Conservation (phyloP, 306 rosid genomes). For the Parietaria judaica region DNA sequence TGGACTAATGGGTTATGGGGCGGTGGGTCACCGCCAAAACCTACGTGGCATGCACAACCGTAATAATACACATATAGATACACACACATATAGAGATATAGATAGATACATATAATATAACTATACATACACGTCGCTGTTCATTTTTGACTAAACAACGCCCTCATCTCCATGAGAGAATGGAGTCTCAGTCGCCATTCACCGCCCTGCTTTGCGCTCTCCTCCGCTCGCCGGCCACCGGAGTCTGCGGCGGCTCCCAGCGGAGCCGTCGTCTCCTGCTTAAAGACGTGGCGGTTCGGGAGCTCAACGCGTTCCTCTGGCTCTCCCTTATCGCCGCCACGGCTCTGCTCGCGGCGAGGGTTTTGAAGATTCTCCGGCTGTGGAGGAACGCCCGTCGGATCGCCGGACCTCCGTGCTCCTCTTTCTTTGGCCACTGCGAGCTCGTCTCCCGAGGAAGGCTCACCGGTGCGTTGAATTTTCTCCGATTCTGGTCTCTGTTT, state of each 20-base stretch:
- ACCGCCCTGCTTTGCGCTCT: constrained; percentile 28
- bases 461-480: constrained; percentile 30
- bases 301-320: constrained; percentile 76
- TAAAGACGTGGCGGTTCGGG: constrained; percentile 45
- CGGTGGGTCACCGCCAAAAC: too few species aligned
- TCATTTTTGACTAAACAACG: neutral
- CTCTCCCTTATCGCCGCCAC: constrained; percentile 39
- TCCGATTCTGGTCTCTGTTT: neutral
- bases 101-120: too few species aligned
- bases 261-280: constrained; percentile 29
- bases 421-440: constrained; percentile 46
- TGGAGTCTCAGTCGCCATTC: constrained; percentile 17
- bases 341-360: constrained; percentile 28
- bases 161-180: constrained; percentile 23
- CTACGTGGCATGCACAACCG: too few species aligned
- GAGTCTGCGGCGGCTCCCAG: constrained; percentile 3
- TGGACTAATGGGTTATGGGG: too few species aligned
- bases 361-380: constrained; percentile 26
- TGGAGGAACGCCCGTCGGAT: constrained; percentile 40
- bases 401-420: constrained; percentile 58
- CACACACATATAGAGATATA: too few species aligned
- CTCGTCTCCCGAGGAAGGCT: constrained; percentile 43
- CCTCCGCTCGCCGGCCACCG: constrained; percentile 25
- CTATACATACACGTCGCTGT: too few species aligned
- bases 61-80: too few species aligned